A percentile compares a stretch with the other conserved stretches of the same genome.
phyloP scores from a whole-genome alignment of 192 early-diverging fungal genomes.

The Linnemannia zychae region DNA sequence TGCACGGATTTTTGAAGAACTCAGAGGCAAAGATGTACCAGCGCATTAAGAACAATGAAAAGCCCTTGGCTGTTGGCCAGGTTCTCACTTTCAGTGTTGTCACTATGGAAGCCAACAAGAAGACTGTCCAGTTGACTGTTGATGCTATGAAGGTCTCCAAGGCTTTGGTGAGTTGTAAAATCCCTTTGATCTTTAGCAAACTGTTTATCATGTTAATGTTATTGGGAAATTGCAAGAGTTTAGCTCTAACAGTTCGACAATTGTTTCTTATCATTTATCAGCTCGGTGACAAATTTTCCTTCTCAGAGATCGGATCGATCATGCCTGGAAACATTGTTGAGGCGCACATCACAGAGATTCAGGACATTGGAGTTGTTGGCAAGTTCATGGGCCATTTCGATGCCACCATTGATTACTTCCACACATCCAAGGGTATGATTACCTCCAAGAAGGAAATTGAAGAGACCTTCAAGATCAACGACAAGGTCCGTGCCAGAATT shows the following conservation, averaged over 20 bases:
- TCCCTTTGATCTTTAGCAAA: too few species aligned
- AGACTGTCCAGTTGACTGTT: conserved; percentile 76
- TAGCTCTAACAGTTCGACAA: neutral
- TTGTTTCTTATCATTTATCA: conserved; percentile 1
- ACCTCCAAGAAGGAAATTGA: conserved; percentile 61
- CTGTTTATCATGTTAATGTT: neutral
- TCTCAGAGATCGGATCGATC: conserved; percentile 80
- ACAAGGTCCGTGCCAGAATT: conserved; percentile 77
- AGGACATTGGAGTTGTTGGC: conserved; percentile 75
- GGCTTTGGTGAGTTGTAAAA: conserved; percentile 50
- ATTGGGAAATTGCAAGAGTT: neutral
- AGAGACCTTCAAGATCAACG: conserved; percentile 69
- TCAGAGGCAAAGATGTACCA: conserved; percentile 75
- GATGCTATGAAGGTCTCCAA: conserved; percentile 71
- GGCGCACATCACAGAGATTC: conserved; percentile 72
- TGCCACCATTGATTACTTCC: conserved; percentile 75
- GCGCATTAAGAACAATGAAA: conserved; percentile 69
- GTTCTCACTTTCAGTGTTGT: conserved; percentile 76
- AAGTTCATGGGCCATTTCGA: conserved; percentile 90
- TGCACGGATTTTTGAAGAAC: conserved; percentile 82
- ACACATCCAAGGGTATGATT: conserved; percentile 61
- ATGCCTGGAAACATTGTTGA: conserved; percentile 83
- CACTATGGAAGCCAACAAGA: conserved; percentile 70
- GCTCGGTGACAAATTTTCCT: conserved; percentile 58
- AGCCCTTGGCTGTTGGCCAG: conserved; percentile 81